Conservation (phyloP, 2,329 filamentous ascomycete species). For the Tetracladium maxilliforme region DNA sequence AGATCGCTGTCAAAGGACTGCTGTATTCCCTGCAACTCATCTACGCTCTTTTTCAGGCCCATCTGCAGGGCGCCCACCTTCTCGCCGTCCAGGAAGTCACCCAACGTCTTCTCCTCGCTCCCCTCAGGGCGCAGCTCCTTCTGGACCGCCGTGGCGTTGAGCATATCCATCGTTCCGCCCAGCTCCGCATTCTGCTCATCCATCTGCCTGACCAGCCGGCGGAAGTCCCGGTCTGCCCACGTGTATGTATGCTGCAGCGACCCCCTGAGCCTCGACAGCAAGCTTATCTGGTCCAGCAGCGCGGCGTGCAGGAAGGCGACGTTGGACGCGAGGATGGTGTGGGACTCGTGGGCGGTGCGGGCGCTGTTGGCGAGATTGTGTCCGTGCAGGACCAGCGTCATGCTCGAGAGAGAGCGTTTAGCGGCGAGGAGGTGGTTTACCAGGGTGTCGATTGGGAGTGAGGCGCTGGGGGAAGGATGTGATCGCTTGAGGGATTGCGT, state of each 20-base stretch:
- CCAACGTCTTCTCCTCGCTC: slow-evolving; percentile 45
- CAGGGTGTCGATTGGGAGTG: slow-evolving; percentile 59
- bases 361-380: slow-evolving; percentile 74
- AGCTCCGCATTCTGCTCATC: slow-evolving; percentile 53
- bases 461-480: too few species aligned
- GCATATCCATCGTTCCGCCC: slow-evolving; percentile 48
- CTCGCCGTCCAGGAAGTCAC: slow-evolving; percentile 65
- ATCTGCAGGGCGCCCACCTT: slow-evolving; percentile 51
- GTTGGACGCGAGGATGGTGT: slow-evolving; percentile 56
- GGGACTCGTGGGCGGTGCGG: slow-evolving; percentile 62
- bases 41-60: slow-evolving; percentile 55
- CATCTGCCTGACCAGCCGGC: slow-evolving; percentile 40
- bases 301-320: slow-evolving; percentile 51
- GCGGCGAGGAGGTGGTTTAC: slow-evolving; percentile 75
- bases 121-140: slow-evolving; percentile 42
- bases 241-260: slow-evolving; percentile 41
- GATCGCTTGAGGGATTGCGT: too few species aligned
- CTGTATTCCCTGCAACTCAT: slow-evolving; percentile 49
- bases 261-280: slow-evolving; percentile 34
- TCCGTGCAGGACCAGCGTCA: slow-evolving; percentile 69
- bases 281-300: slow-evolving; percentile 37
- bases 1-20: slow-evolving; percentile 63
- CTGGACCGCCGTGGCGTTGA: slow-evolving; percentile 51
- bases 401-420: slow-evolving; percentile 75
- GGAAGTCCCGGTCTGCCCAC: slow-evolving; percentile 38